A percentile compares a stretch with the other conserved stretches of the same genome.
Conservation (phyloP, 257 asterid species). For the Ballota nigra region DNA sequence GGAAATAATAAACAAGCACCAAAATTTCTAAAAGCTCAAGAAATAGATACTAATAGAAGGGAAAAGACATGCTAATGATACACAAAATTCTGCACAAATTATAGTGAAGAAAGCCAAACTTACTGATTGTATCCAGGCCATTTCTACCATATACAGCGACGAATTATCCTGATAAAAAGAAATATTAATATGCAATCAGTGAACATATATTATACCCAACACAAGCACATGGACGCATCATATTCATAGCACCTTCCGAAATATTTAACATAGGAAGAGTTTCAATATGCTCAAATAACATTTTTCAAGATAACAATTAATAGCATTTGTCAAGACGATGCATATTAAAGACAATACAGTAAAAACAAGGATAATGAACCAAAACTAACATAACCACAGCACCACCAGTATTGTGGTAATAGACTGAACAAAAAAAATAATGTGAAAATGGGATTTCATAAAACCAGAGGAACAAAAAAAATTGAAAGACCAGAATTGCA, state of each 20-base stretch:
- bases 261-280: not conserved
- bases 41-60: not conserved
- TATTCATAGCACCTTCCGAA: not conserved
- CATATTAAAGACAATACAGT: not conserved
- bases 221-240: constrained; percentile 2
- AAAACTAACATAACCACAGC: not conserved
- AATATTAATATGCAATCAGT: constrained; percentile 15
- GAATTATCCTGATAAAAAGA: constrained; percentile 77
- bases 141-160: constrained; percentile 75
- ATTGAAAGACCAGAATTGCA: not conserved
- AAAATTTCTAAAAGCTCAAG: not conserved
- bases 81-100: constrained; percentile 13
- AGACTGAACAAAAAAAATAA: no score
- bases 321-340: not conserved
- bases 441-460: not conserved
- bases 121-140: constrained; percentile 76
- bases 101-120: constrained; percentile 36
- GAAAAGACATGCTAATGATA: not conserved
- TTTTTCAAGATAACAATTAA: not conserved
- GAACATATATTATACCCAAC: constrained; percentile 14
- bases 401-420: not conserved
- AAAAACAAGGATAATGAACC: not conserved
- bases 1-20: not conserved
- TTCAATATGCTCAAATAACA: constrained; percentile 14
- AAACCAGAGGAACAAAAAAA: not conserved